A percentile compares a stretch with the other conserved stretches of the same genome.
Conservation (phyloP, 2,329 filamentous ascomycete species). For the Piedraia hortae region DNA sequence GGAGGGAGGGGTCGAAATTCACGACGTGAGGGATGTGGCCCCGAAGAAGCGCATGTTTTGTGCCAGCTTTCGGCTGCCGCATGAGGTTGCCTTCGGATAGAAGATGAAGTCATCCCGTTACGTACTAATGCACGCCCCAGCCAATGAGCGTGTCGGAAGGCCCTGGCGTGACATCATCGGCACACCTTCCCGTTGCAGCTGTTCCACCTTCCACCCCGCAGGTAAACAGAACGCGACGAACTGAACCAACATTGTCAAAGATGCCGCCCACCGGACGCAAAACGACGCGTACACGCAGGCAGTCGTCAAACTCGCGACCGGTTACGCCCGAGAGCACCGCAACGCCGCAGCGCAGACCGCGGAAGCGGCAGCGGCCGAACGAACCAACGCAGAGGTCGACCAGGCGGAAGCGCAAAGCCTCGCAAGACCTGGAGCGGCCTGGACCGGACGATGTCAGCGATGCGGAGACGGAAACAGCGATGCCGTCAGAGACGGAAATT, state of each 20-base stretch:
- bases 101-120: conserved; percentile 1
- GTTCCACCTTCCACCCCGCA: no score
- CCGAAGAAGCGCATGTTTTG: conserved; percentile 95
- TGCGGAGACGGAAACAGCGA: conserved; percentile 13
- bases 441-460: conserved; percentile 15
- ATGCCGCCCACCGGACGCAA: no score
- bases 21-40: conserved; percentile 58
- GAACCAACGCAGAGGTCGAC: conserved; percentile 10
- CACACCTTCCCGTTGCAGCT: no score
- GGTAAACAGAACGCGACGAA: no score
- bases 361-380: conserved; percentile 16
- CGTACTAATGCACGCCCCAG: no score
- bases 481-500: conserved; percentile 17
- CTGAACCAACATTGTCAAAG: no score
- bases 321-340: conserved; percentile 21
- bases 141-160: no score
- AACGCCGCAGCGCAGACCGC: conserved; percentile 21
- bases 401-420: conserved; percentile 12
- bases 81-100: conserved; percentile 43
- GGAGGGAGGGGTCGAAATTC: conserved; percentile 28
- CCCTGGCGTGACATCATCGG: no score
- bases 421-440: conserved; percentile 9
- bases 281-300: no score
- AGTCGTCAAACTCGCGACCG: no score
- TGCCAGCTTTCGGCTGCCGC: conserved; percentile 64